Conservation (phyloP, 257 asterid genomes). For the Coffea eugenioides region DNA sequence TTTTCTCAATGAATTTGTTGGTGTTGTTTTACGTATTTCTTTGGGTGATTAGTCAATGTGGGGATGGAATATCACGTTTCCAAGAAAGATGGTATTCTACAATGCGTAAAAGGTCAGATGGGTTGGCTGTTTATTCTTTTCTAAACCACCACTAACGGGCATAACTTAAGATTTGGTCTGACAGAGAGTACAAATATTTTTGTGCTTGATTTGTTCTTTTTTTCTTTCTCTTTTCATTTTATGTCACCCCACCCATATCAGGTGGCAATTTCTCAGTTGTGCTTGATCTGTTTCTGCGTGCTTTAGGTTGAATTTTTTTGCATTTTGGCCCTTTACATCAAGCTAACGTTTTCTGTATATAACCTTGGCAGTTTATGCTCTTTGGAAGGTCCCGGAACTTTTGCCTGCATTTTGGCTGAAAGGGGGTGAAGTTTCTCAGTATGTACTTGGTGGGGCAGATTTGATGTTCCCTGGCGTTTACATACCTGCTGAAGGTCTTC, state of each 20-base stretch:
- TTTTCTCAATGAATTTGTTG: background rate
- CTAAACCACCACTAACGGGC: background rate
- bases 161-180: background rate
- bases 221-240: background rate
- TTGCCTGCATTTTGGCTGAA: conserved; percentile 86
- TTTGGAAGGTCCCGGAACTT: conserved; percentile 92
- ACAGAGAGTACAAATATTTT: background rate
- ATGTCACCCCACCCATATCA: too few relatives aligned
- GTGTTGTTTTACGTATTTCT: background rate
- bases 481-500: conserved; percentile 75
- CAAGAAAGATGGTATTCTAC: background rate
- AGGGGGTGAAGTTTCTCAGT: conserved; percentile 90
- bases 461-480: conserved; percentile 94
- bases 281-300: background rate
- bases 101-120: background rate
- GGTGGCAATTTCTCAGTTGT: too few relatives aligned
- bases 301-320: background rate
- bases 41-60: background rate
- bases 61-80: background rate
- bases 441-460: conserved; percentile 92
- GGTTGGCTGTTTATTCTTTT: background rate
- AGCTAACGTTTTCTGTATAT: conserved; percentile 15
- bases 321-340: background rate
- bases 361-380: conserved; percentile 67
- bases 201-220: too few relatives aligned